These are phyloP conservation scores for Ogataea methanolica DNA, from an alignment of 805 yeast genomes.

Conservation along the genomic window DNA sequence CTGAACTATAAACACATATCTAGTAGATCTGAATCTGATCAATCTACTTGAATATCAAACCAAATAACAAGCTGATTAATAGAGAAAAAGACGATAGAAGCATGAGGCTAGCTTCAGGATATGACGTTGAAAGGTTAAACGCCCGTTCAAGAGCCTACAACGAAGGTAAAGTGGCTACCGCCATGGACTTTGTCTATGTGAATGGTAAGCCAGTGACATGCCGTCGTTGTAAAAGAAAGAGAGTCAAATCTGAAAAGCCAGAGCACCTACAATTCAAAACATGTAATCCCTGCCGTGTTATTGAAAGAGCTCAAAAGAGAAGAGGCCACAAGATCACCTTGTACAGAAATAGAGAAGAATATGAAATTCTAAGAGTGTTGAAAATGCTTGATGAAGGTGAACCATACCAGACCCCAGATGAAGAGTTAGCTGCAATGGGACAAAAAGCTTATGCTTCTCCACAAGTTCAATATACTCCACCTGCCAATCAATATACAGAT, in stretches of 20 bases:
- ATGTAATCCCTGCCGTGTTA: conserved; percentile 54
- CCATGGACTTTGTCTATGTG: conserved; percentile 17
- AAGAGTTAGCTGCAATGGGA: neutral
- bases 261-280: conserved; percentile 54
- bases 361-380: conserved; percentile 11
- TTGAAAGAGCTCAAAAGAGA: conserved; percentile 41
- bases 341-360: conserved; percentile 15
- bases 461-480: too few species aligned
- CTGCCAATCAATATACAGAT: too few species aligned
- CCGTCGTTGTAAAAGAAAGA: conserved; percentile 54
- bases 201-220: conserved; percentile 37
- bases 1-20: too few species aligned
- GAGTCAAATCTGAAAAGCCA: conserved; percentile 51
- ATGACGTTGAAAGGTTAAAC: conserved; percentile 12
- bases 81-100: neutral
- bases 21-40: too few species aligned
- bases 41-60: too few species aligned
- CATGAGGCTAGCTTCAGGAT: conserved; percentile 17
- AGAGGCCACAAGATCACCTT: conserved; percentile 21
- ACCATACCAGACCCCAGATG: conserved; percentile 5
- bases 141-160: conserved; percentile 15
- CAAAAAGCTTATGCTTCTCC: neutral
- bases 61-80: too few species aligned
- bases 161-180: conserved; percentile 7
- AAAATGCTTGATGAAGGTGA: conserved; percentile 9